Evolutionary conservation across 345 rosid species (phyloP).

Genomic region (Noccaea caerulescens): DNA sequence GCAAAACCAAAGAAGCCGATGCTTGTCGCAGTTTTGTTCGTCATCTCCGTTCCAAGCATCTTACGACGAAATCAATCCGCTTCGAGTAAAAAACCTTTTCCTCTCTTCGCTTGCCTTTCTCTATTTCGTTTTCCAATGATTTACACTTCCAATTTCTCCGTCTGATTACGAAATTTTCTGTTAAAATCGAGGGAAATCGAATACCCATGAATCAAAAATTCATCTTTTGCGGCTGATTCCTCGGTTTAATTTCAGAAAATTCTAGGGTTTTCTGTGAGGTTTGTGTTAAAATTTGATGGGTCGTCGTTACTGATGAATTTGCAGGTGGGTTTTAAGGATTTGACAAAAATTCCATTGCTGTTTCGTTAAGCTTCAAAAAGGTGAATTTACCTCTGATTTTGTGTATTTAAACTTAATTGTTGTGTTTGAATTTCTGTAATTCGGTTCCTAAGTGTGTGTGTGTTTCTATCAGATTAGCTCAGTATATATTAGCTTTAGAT

Average conservation of each 20-base stretch:
- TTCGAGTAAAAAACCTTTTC: slow-evolving; percentile 1
- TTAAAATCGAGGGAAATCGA: background rate
- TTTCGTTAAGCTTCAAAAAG: slow-evolving; percentile 9
- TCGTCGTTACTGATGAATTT: slow-evolving; percentile 16
- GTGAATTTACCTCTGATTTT: slow-evolving; percentile 8
- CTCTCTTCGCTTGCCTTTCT: background rate
- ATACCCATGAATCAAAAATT: slow-evolving; percentile 21
- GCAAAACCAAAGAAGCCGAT: slow-evolving; percentile 26
- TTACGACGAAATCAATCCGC: slow-evolving; percentile 7
- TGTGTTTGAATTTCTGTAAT: background rate
- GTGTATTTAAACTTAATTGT: background rate
- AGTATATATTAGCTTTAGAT: background rate
- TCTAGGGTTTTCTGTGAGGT: slow-evolving; percentile 41
- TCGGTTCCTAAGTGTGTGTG: slow-evolving; percentile 7
- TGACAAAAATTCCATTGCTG: slow-evolving; percentile 8
- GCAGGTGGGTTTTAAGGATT: slow-evolving; percentile 28
- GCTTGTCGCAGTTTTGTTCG: slow-evolving; percentile 38
- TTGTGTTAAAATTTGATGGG: slow-evolving; percentile 20
- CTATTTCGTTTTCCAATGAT: slow-evolving; percentile 5
- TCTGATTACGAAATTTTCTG: slow-evolving; percentile 4
- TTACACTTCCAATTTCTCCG: background rate
- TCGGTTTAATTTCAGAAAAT: background rate
- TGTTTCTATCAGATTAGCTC: background rate
- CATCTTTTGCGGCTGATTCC: slow-evolving; percentile 21
- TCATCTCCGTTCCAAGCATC: slow-evolving; percentile 25